These are phyloP conservation scores for Coniferiporia sulphurascens DNA, from an alignment of 1,284 basidiomycete species.

Conservation along the genomic window DNA sequence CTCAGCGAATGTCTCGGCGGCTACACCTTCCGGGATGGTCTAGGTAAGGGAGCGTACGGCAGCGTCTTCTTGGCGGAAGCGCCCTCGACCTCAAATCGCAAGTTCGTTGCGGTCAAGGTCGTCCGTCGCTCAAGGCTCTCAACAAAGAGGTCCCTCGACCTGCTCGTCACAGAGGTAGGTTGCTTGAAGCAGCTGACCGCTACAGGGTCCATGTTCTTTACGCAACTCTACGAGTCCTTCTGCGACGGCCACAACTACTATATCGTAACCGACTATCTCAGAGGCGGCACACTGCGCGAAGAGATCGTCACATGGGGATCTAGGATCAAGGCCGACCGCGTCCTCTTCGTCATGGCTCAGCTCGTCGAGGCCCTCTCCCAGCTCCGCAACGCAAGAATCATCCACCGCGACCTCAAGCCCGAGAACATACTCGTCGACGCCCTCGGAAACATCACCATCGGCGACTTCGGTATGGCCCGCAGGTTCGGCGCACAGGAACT, in stretches of 20 bases:
- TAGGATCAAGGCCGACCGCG: conserved; percentile 1
- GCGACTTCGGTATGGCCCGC: conserved; percentile 57
- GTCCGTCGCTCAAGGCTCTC: conserved; percentile 7
- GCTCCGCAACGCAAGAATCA: conserved; percentile 38
- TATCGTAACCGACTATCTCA: conserved; percentile 12
- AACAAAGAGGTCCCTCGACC: not conserved
- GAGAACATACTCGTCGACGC: conserved; percentile 56
- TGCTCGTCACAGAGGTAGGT: conserved; percentile 3
- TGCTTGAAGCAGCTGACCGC: conserved; percentile 3
- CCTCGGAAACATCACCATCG: conserved; percentile 48
- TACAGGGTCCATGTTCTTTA: conserved; percentile 6
- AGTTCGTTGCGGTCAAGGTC: conserved; percentile 10
- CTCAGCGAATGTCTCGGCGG: conserved; percentile 3
- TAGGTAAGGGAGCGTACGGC: conserved; percentile 11
- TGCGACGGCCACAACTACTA: conserved; percentile 14
- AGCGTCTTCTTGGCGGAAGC: conserved; percentile 6
- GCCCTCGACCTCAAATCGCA: not conserved
- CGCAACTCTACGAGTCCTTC: conserved; percentile 9
- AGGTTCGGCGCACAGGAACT: not conserved
- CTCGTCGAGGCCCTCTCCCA: conserved; percentile 9
- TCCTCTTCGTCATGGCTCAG: conserved; percentile 10
- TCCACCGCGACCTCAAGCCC: conserved; percentile 64
- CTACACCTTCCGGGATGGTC: not conserved
- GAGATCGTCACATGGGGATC: not conserved
- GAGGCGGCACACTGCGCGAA: conserved; percentile 6